Conservation (phyloP, 163 green algal genomes). For the Scenedesmus sp. region DNA sequence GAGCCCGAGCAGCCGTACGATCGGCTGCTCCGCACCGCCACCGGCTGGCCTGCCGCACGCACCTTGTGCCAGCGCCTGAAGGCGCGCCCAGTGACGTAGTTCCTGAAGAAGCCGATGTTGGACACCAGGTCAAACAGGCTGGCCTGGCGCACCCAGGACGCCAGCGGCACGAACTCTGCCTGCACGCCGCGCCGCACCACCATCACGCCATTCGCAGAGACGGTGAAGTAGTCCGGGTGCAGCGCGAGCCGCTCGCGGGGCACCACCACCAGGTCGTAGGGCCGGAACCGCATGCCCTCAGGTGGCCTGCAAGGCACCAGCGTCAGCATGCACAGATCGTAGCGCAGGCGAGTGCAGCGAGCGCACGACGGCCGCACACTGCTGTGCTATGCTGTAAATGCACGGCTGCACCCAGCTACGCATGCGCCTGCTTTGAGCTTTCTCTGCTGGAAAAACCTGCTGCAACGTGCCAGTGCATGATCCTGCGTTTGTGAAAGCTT, state of each 20-base stretch:
- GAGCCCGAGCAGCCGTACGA: background rate
- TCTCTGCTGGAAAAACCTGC: background rate
- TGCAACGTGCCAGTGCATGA: background rate
- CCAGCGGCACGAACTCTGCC: slow-evolving; percentile 84
- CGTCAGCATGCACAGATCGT: too few species aligned
- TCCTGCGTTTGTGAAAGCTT: background rate
- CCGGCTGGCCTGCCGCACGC: background rate
- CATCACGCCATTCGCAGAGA: slow-evolving; percentile 86
- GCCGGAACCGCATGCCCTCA: slow-evolving; percentile 75
- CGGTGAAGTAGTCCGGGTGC: slow-evolving; percentile 84
- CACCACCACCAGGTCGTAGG: slow-evolving; percentile 87
- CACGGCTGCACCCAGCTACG: background rate
- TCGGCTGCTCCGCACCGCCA: background rate
- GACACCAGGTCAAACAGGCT: slow-evolving; percentile 83
- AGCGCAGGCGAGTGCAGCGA: too few species aligned
- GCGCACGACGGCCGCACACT: too few species aligned
- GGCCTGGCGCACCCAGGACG: slow-evolving; percentile 84
- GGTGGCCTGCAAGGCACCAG: slow-evolving; percentile 50
- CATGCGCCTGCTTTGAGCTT: background rate
- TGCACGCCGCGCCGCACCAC: slow-evolving; percentile 74
- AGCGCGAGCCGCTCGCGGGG: slow-evolving; percentile 63
- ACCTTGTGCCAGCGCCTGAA: slow-evolving; percentile 83
- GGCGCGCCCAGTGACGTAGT: slow-evolving; percentile 77
- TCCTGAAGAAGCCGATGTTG: slow-evolving; percentile 84
- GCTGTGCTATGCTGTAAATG: background rate